These are phyloP conservation scores for Myriosclerotinia curreyana DNA, from an alignment of 2,329 filamentous ascomycete species.

Conservation along the genomic window DNA sequence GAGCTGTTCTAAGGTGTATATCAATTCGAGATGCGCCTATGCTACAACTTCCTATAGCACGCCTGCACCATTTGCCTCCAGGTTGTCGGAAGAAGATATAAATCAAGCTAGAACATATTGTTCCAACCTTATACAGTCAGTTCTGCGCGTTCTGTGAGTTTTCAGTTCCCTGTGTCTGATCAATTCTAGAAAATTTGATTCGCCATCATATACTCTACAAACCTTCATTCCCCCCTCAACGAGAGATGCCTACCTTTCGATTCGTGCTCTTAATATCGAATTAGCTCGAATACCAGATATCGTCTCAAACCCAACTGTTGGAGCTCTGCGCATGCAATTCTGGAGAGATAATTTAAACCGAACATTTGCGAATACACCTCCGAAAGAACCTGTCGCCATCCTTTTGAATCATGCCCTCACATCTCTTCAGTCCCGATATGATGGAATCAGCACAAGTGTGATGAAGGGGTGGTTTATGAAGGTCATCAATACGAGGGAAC, in stretches of 20 bases:
- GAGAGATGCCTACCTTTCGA: constrained; percentile 81
- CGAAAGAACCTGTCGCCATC: constrained; percentile 87
- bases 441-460: constrained; percentile 42
- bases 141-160: constrained; percentile 11
- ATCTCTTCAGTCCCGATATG: constrained; percentile 51
- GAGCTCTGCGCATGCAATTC: constrained; percentile 87
- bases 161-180: constrained; percentile 24
- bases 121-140: constrained; percentile 39
- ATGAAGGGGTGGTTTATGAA: constrained; percentile 72
- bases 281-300: constrained; percentile 85
- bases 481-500: constrained; percentile 76
- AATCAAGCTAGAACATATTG: constrained; percentile 39
- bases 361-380: constrained; percentile 73
- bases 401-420: constrained; percentile 72
- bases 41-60: constrained; percentile 38
- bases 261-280: constrained; percentile 91
- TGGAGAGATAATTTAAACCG: constrained; percentile 83
- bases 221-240: constrained; percentile 75
- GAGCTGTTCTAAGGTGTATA: constrained; percentile 22
- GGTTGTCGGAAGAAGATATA: constrained; percentile 39
- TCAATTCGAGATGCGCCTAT: constrained; percentile 31
- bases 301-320: constrained; percentile 83
- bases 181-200: constrained; percentile 72
- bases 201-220: constrained; percentile 80
- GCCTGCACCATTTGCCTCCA: constrained; percentile 36